phyloP scores from a whole-genome alignment of 2,329 filamentous ascomycete species.

The Rhynchosporium secalis region DNA sequence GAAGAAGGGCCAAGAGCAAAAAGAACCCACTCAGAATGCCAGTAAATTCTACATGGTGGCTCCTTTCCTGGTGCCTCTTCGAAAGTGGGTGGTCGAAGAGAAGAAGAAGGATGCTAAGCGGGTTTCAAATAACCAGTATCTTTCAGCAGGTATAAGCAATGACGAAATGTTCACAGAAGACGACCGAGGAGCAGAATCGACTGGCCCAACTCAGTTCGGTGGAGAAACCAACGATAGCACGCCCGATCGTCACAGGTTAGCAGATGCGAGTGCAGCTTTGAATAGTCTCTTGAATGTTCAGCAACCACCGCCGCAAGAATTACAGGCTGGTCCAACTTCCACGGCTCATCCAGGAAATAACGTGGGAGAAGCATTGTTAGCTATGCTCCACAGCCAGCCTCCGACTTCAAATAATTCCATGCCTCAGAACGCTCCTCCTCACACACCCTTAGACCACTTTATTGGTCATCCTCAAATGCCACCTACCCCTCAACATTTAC shows the following conservation, averaged over 20 bases:
- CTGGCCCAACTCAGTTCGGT: slow-evolving; percentile 14
- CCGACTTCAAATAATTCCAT: slow-evolving; percentile 19
- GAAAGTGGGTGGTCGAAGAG: slow-evolving; percentile 88
- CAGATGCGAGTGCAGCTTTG: slow-evolving; percentile 51
- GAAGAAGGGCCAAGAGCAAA: slow-evolving; percentile 60
- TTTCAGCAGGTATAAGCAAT: slow-evolving; percentile 47
- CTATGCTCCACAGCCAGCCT: slow-evolving; percentile 48
- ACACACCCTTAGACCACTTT: slow-evolving; percentile 57
- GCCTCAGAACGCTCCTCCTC: slow-evolving; percentile 41
- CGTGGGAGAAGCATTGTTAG: slow-evolving; percentile 51
- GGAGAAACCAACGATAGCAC: slow-evolving; percentile 16
- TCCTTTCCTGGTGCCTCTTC: slow-evolving; percentile 81
- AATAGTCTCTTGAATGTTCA: slow-evolving; percentile 58
- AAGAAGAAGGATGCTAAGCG: slow-evolving; percentile 66
- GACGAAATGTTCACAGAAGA: slow-evolving; percentile 65
- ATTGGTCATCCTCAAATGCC: slow-evolving; percentile 52
- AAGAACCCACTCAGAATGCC: slow-evolving; percentile 56
- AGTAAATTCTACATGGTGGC: slow-evolving; percentile 99
- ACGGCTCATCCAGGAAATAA: slow-evolving; percentile 32
- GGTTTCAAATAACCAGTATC: slow-evolving; percentile 44
- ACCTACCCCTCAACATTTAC: slow-evolving; percentile 58
- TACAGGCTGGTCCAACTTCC: slow-evolving; percentile 41
- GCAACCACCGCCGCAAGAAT: slow-evolving; percentile 51
- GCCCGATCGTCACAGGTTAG: slow-evolving; percentile 45
- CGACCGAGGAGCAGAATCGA: slow-evolving; percentile 45